Base-by-base conservation (phyloP, 1,284 basidiomycete genomes). In the Ustilago trichophora region DNA sequence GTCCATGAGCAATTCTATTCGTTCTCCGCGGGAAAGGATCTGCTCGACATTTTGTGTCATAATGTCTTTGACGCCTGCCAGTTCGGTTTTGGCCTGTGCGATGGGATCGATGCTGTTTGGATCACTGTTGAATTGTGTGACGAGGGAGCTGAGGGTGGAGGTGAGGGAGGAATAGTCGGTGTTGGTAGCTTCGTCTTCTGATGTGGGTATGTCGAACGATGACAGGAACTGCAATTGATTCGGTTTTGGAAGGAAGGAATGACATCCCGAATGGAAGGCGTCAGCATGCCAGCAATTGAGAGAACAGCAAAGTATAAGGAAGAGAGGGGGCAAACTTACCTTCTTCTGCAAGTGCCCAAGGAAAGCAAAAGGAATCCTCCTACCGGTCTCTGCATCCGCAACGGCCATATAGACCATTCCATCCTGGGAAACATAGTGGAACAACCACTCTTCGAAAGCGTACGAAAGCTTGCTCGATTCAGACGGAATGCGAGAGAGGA, bases 1-100 rank as follows among this genome's bases (percentile, higher is more conserved):
- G 85, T 98, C 93, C 37, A 98, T 91, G 35, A 99, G 86, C 18
- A 98, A 85, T 80, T 98, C 95, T 75, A 99, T 93, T 52, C 95
- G 86, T 82, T 99, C 96, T 8, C 95, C 96, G 35, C 96, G 86
- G 54, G 87, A 90, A 33, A 99, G 86, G 72, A 98, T 96, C 82
- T 93, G 90, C 43, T 81, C 80, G 1, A 82, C 73, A 35, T 82
- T 82, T 40, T 81, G 63, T 11, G 96, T 93, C 93, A 97, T 96
- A 83, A 97, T 93, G 75, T 95, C 91, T 83, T 97, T 97, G 42
- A 95, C 93, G 75, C 93, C 90, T 63, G 90, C 90, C 26, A 98
- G 86, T 80, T 98, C 94, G 9, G 86, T 87, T 80, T 94, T 93
- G 3, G 96, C 95, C 66, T 91, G 90, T 27, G 88, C 84, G 56